Percentiles rank a stretch among this genome's conserved stretches.
These are phyloP conservation scores for Nemania bipapillata DNA, from an alignment of 2,329 filamentous ascomycete species.

Conservation along the genomic window DNA sequence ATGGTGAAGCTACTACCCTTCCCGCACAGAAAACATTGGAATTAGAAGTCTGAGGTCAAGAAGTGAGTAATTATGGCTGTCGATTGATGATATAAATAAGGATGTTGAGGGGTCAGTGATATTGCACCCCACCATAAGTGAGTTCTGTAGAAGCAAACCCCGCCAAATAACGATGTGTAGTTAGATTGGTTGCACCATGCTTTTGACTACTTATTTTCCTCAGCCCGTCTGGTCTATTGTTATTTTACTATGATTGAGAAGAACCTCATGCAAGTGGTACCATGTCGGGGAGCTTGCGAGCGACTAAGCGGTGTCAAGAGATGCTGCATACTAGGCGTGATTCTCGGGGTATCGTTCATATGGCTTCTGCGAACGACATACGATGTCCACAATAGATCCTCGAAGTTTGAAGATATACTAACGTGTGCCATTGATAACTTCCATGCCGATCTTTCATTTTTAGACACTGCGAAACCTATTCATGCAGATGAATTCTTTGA, in stretches of 20 bases:
- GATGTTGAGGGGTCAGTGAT: background rate
- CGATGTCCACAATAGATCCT: background rate
- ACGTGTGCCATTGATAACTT: conserved; percentile 65
- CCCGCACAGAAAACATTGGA: background rate
- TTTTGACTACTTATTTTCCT: background rate
- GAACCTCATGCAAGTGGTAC: background rate
- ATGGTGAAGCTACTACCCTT: background rate
- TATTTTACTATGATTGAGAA: conserved; percentile 10
- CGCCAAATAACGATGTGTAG: background rate
- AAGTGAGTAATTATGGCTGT: background rate
- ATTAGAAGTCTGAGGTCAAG: background rate
- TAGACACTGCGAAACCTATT: conserved; percentile 62
- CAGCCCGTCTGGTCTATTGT: too few relatives aligned
- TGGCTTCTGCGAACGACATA: background rate
- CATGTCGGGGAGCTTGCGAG: background rate
- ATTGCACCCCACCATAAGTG: background rate
- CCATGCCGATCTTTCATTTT: conserved; percentile 61
- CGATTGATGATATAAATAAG: background rate
- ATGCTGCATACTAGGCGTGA: background rate
- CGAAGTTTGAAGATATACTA: conserved; percentile 36
- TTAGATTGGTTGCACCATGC: background rate
- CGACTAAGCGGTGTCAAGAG: background rate
- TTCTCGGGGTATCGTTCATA: background rate
- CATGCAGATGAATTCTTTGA: conserved; percentile 63
- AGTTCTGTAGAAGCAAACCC: background rate